Conservation (phyloP, 2,329 filamentous ascomycete species). For the Clonostachys byssicola region DNA sequence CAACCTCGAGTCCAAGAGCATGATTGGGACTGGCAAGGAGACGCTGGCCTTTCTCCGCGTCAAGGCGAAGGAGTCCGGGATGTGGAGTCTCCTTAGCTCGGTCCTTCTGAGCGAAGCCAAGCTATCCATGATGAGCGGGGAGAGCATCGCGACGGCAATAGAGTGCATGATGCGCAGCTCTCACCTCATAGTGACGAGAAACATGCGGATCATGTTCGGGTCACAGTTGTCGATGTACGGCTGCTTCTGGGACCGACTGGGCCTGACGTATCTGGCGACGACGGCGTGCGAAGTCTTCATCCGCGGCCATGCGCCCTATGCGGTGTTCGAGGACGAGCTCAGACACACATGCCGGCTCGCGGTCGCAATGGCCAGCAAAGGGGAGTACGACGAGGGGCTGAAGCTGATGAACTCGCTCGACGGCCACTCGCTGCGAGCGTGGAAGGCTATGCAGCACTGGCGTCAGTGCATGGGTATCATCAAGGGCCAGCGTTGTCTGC, state of each 20-base stretch:
- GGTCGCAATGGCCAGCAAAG: conserved; percentile 53
- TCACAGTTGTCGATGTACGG: conserved; percentile 69
- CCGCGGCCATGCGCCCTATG: conserved; percentile 59
- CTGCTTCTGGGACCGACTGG: conserved; percentile 73
- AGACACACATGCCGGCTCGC: conserved; percentile 70
- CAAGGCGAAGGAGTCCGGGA: conserved; percentile 80
- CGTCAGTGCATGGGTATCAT: conserved; percentile 63
- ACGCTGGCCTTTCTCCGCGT: conserved; percentile 78
- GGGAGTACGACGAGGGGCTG: conserved; percentile 67
- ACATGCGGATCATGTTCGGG: conserved; percentile 69
- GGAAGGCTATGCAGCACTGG: conserved; percentile 76
- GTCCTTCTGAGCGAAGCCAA: conserved; percentile 84
- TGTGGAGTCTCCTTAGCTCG: conserved; percentile 81
- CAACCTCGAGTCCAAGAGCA: conserved; percentile 65
- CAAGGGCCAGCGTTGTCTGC: conserved; percentile 59
- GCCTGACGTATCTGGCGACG: conserved; percentile 50
- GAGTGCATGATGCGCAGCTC: conserved; percentile 81
- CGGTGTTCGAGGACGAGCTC: conserved; percentile 70
- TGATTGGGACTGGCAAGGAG: conserved; percentile 76
- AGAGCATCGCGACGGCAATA: conserved; percentile 58
- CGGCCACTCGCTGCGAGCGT: conserved; percentile 59
- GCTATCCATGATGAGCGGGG: conserved; percentile 68
- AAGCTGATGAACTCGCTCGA: conserved; percentile 39
- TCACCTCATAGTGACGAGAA: conserved; percentile 74
- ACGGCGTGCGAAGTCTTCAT: conserved; percentile 71